Base-by-base conservation (phyloP, 2,329 filamentous ascomycete genomes). In the Sordariomycetes sp. region DNA sequence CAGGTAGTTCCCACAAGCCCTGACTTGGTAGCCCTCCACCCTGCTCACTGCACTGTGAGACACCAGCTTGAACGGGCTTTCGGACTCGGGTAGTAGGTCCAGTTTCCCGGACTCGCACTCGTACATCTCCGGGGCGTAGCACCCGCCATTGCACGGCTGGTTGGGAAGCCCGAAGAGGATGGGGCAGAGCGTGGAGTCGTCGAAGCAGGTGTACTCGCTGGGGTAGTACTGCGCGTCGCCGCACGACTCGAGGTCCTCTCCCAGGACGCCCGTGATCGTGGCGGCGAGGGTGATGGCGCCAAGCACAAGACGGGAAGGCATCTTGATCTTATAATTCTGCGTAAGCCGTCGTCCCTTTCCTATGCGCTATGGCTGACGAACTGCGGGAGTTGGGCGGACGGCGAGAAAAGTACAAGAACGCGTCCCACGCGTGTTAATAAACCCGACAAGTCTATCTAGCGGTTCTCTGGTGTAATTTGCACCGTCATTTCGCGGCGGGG, bases 171-270 rank as follows among this genome's bases (percentile, higher is more conserved):
- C 58, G 58, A 57, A 56, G 22, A 22, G 10, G 14, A 57, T 53
- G 22, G 58, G 58, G 54, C 58, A 59, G 18, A 59, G 32, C 22
- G 37, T 53, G 20, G 28, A 32, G 53, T 54, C 48, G 51, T 57
- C 54, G 50, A 56, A 59, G 54, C 58, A 59, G 46, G 58, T 54
- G 58, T 59, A 59, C 48, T 59, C 58, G 7, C 28, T 37, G 8
- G 58, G 58, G 37, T 43, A 59, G 54, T 59, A 59, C 24, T 35
- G 54, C 14, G 46, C 54, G 10, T 52, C 50, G 25, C 58, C 54
- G 48, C 58, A 59, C 22, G 25, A 43, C 43, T 59, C 56, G 48
- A 58, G 51, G 51, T 58, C 48, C 35, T 58, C 56, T 16, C 48
- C 56, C 12, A 50, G 22, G 46, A 25, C 46, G 6, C 8, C 56